Percentiles rank a stretch among this genome's conserved stretches.
These are phyloP conservation scores for Trichoderma orchidacearum DNA, from an alignment of 495 filamentous ascomycete genomes.

Conservation along the genomic window DNA sequence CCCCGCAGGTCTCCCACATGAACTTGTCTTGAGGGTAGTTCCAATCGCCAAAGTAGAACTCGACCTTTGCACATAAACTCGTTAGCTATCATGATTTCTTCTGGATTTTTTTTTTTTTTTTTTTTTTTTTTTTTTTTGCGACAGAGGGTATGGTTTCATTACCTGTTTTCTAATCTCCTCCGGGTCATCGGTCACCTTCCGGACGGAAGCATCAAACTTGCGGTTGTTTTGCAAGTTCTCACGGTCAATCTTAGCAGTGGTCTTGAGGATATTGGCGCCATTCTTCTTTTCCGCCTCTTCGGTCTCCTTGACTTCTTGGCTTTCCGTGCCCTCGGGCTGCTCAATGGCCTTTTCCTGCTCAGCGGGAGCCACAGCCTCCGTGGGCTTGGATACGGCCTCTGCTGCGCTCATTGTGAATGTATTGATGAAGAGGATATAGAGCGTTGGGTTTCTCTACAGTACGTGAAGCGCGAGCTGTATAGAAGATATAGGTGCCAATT, in stretches of 20 bases:
- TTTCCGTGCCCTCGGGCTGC: constrained; percentile 1
- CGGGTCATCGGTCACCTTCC: constrained; percentile 56
- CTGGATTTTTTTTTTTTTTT: background rate
- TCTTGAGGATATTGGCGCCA: constrained; percentile 8
- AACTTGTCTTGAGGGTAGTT: constrained; percentile 84
- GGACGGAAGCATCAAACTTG: constrained; percentile 52
- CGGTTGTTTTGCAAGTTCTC: constrained; percentile 24
- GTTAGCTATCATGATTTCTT: background rate
- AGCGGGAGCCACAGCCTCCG: constrained; percentile 7
- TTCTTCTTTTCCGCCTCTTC: constrained; percentile 8
- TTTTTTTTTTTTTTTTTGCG: too few species aligned
- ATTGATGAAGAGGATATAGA: background rate
- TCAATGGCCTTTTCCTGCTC: constrained; percentile 3
- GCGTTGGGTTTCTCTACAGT: background rate
- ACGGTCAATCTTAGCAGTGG: constrained; percentile 8
- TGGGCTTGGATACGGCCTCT: constrained; percentile 11
- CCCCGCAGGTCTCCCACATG: constrained; percentile 62
- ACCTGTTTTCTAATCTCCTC: constrained; percentile 71
- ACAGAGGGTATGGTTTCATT: constrained; percentile 7
- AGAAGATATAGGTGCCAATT: background rate
- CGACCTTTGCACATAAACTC: constrained; percentile 48
- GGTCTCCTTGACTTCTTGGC: background rate
- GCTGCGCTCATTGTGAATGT: constrained; percentile 11
- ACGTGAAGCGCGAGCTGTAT: too few species aligned
- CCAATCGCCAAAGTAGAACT: constrained; percentile 94